phyloP scores from a whole-genome alignment of 192 early-diverging fungal genomes.

The Coemansia sp. region DNA sequence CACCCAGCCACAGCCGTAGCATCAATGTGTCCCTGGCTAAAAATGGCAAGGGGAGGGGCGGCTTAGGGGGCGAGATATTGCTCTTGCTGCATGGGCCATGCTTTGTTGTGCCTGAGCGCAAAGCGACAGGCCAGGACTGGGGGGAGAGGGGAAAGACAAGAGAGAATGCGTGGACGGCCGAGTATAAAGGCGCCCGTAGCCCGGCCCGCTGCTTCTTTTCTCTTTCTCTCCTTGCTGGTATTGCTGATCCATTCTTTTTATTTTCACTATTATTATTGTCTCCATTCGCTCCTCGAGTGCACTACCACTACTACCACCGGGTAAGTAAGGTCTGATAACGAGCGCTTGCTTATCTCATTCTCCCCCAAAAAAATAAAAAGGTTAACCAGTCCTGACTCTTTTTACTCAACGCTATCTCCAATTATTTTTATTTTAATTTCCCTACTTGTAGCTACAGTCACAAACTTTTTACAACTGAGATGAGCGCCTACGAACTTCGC shows the following conservation, averaged over 20 bases:
- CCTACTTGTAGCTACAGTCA: neutral
- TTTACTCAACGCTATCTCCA: neutral
- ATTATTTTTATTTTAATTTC: neutral
- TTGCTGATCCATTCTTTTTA: neutral
- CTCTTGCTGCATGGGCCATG: neutral
- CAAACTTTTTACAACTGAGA: neutral
- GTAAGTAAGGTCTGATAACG: neutral
- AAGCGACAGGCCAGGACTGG: neutral
- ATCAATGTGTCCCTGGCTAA: neutral
- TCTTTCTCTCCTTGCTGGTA: neutral
- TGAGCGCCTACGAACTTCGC: constrained; percentile 57
- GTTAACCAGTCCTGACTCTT: neutral
- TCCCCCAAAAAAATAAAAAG: neutral
- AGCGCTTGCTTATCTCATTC: neutral
- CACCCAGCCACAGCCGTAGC: neutral
- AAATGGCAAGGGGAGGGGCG: neutral
- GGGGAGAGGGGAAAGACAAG: neutral
- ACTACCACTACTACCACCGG: neutral
- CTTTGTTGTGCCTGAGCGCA: neutral
- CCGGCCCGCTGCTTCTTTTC: neutral
- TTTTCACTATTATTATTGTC: neutral
- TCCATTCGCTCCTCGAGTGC: neutral
- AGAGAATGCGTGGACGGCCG: neutral
- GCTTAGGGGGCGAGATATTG: neutral
- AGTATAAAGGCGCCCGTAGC: neutral